Base-by-base conservation (phyloP, 2,329 filamentous ascomycete species). In the Aulographum hederae region DNA sequence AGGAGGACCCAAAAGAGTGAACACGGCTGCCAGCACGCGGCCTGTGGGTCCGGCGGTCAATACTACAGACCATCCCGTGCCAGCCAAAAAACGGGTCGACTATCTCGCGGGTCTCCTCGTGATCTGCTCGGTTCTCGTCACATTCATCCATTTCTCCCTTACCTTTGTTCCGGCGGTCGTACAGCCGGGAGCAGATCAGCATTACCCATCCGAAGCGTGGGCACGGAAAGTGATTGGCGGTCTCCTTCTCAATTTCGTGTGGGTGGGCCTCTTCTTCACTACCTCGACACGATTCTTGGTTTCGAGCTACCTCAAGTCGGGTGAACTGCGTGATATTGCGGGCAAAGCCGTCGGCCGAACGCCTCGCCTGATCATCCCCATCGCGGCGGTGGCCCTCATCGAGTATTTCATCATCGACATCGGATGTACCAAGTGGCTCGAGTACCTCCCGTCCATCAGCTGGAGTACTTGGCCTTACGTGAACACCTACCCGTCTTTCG, bases 391-490 rank as follows among this genome's bases (percentile, higher is more conserved):
- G 18, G 59, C 53, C 4, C 41, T 56, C 3, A 38, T 63, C 2
- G 55, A 61, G 33, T 63, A 63, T 37, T 61, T 63, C 40, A 42
- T 61, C 21, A 52, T 61, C 25, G 56, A 60, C 23, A 44, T 52
- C 4, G 58, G 59, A 14, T 52, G 56, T 2, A 56, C 54, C 3
- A 46, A 47, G 4, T 58, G 49, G 38, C 47, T 63, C 4, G 46
- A 57, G 34, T 62, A 57, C 37, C 45, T 62, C 2, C 56, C 60
- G 2, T 59, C 55, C 2, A 44, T 63, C 14, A 54, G 56, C 1
- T 63, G 54, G 56, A 61, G 57, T 2, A 54, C 51, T 2, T 63
- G 60, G 60, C 57, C 58, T 3, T 63, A 56, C 37, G 54, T 58
- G 6, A 41, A 45, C 8, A 44, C 49, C 8, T 54, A 54, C 38